Percentiles rank a stretch among this genome's conserved stretches.
phyloP scores from a whole-genome alignment of 768 basidiomycete genomes.

The Rhodotorula taiwanensis region DNA sequence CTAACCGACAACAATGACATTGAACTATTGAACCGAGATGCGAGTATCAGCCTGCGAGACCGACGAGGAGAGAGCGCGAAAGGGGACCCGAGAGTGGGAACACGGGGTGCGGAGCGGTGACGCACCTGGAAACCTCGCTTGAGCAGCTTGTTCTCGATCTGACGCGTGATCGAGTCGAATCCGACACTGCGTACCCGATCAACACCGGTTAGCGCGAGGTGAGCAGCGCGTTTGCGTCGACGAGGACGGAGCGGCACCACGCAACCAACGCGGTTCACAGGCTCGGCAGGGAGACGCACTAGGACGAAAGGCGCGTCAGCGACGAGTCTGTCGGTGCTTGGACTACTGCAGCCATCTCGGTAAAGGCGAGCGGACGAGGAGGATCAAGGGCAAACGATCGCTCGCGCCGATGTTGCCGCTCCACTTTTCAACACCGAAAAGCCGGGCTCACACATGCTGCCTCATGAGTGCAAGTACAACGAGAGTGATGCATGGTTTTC shows the following conservation, averaged over 20 bases:
- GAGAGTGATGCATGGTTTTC: no score
- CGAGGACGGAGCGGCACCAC: no score
- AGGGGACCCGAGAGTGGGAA: no score
- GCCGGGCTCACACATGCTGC: no score
- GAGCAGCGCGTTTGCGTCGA: background rate
- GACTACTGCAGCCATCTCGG: conserved; percentile 13
- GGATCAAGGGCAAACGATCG: no score
- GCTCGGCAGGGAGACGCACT: conserved; percentile 26
- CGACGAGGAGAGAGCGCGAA: background rate
- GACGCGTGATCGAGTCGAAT: conserved; percentile 89
- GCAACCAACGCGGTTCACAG: no score
- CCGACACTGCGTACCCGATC: conserved; percentile 58
- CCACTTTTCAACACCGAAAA: no score
- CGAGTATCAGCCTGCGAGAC: background rate
- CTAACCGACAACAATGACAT: conserved; percentile 87
- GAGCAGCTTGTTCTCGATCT: conserved; percentile 98
- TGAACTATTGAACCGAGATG: conserved; percentile 57
- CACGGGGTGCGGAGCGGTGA: background rate
- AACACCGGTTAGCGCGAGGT: background rate
- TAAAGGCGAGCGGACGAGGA: background rate
- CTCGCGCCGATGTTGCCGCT: no score
- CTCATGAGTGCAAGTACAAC: no score
- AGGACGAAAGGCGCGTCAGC: conserved; percentile 19
- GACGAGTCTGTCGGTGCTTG: background rate
- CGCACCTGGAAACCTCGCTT: conserved; percentile 77